phyloP scores from a whole-genome alignment of 2,329 filamentous ascomycete genomes.

The Arthroderma sp. region DNA sequence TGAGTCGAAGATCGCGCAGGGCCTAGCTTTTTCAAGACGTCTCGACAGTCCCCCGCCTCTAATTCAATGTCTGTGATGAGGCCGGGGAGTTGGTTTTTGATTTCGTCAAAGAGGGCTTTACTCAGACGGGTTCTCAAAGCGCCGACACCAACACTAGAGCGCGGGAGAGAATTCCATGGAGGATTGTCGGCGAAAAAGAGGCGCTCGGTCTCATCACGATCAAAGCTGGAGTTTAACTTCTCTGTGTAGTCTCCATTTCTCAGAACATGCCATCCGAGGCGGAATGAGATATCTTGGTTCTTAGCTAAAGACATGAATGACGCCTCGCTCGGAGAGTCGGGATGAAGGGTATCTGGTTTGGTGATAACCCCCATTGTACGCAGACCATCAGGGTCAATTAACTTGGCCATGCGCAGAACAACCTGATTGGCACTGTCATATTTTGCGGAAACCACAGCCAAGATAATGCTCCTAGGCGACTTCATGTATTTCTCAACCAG shows the following conservation, averaged over 20 bases:
- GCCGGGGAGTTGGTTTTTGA: constrained; percentile 14
- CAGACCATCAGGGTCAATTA: constrained; percentile 22
- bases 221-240: constrained; percentile 3
- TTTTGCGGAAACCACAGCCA: constrained; percentile 32
- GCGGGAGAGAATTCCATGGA: constrained; percentile 26
- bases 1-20: constrained; percentile 10
- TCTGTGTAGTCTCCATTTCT: constrained; percentile 2
- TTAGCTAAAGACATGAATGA: constrained; percentile 3
- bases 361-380: constrained; percentile 40
- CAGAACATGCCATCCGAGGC: constrained; percentile 6
- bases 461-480: constrained; percentile 28
- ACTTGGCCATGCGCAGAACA: constrained; percentile 29
- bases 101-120: constrained; percentile 15
- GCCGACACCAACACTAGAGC: constrained; percentile 17
- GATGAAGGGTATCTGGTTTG: constrained; percentile 40
- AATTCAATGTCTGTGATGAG: constrained; percentile 13
- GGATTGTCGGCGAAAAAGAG: constrained; percentile 19
- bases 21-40: constrained; percentile 36
- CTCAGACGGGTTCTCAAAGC: constrained; percentile 15
- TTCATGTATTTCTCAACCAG: constrained; percentile 30
- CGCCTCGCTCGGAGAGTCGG: not conserved
- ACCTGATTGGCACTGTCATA: constrained; percentile 35
- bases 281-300: constrained; percentile 5
- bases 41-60: constrained; percentile 21
- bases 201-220: constrained; percentile 17